A percentile compares a stretch with the other conserved stretches of the same genome.
phyloP scores from a whole-genome alignment of 108 stramenopile species.

The Fragilariopsis cylindrus region DNA sequence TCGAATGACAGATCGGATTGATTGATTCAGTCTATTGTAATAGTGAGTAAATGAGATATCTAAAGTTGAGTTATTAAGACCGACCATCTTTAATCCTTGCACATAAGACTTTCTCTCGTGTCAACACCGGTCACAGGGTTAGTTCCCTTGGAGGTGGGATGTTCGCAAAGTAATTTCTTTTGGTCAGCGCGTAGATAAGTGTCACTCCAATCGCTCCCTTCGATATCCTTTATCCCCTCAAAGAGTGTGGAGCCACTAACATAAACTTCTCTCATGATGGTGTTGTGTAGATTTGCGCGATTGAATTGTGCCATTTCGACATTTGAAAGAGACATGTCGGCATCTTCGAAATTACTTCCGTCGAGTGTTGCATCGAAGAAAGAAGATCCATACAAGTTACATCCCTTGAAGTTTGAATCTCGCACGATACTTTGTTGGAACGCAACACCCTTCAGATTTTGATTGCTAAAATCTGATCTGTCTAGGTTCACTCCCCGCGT shows the following conservation, averaged over 20 bases:
- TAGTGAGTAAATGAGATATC: no score
- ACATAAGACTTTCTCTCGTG: constrained; percentile 91
- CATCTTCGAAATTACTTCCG: constrained; percentile 87
- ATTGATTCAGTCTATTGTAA: no score
- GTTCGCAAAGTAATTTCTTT: constrained; percentile 81
- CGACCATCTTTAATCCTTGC: constrained; percentile 36
- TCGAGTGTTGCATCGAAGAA: constrained; percentile 95
- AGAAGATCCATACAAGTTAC: constrained; percentile 80
- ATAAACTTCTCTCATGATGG: constrained; percentile 88
- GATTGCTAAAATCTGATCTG: constrained; percentile 68
- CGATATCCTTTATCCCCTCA: constrained; percentile 81
- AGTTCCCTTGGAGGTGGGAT: constrained; percentile 91
- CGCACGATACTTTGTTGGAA: constrained; percentile 95
- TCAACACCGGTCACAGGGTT: constrained; percentile 92
- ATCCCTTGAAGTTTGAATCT: constrained; percentile 78
- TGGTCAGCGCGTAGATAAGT: constrained; percentile 90
- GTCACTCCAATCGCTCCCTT: constrained; percentile 86
- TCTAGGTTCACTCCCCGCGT: constrained; percentile 93
- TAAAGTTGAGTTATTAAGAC: no score
- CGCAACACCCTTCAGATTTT: constrained; percentile 91
- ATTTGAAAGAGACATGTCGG: constrained; percentile 78
- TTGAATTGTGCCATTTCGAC: constrained; percentile 88
- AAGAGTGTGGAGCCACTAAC: constrained; percentile 89
- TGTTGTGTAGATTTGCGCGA: constrained; percentile 74
- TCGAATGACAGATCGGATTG: no score